Evolutionary conservation across 768 basidiomycete genomes (phyloP).

Genomic region (Tulasnella sp.): DNA sequence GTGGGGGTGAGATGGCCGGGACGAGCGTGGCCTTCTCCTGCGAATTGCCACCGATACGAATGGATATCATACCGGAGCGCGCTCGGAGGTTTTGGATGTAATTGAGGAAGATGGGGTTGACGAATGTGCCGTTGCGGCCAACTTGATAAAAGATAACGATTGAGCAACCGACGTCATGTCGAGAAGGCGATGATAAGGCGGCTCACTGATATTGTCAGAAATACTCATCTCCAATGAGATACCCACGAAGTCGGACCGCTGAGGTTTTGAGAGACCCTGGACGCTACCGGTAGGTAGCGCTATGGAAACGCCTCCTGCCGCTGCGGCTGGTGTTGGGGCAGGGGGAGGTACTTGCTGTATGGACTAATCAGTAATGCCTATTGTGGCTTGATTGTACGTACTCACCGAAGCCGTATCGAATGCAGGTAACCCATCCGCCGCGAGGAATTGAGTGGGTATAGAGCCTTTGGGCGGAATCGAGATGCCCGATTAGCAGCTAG

Average conservation of each 20-base stretch:
- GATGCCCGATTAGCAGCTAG: neutral
- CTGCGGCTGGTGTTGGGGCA: neutral
- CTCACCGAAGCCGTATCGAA: slow-evolving; percentile 15
- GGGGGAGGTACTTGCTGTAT: neutral
- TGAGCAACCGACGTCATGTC: too few relatives aligned
- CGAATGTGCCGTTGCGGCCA: slow-evolving; percentile 39
- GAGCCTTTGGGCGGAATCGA: neutral
- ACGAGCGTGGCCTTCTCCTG: slow-evolving; percentile 50
- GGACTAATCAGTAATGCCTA: neutral
- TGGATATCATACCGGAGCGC: slow-evolving; percentile 47
- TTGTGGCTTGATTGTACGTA: neutral
- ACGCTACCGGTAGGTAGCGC: slow-evolving; percentile 9
- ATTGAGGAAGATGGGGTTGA: slow-evolving; percentile 66
- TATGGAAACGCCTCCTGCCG: neutral
- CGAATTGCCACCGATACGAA: slow-evolving; percentile 74
- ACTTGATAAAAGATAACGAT: slow-evolving; percentile 29
- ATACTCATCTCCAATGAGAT: slow-evolving; percentile 73
- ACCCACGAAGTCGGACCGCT: slow-evolving; percentile 42
- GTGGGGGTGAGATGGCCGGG: slow-evolving; percentile 38
- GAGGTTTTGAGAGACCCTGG: slow-evolving; percentile 19
- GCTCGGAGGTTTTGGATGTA: slow-evolving; percentile 60
- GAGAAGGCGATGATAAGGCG: slow-evolving; percentile 32
- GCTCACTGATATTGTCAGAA: slow-evolving; percentile 52
- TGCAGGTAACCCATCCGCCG: slow-evolving; percentile 8
- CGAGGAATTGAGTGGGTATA: slow-evolving; percentile 13